Evolutionary conservation across 148 eudicot species (phyloP).

Genomic region (Simmondsia chinensis): DNA sequence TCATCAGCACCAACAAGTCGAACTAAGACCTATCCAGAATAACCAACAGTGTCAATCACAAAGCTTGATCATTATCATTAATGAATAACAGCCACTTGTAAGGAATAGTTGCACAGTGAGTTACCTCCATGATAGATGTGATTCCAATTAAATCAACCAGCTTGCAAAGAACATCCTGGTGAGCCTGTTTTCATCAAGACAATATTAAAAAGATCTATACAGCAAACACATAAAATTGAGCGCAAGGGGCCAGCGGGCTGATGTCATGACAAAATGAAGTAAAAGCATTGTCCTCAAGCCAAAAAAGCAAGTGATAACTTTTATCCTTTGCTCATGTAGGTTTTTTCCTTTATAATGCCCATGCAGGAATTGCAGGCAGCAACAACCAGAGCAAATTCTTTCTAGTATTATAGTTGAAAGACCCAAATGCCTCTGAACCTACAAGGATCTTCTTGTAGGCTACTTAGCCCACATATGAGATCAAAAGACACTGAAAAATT

Average conservation of each 20-base stretch:
- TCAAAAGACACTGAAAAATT: not conserved
- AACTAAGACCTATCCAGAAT: slow-evolving; percentile 64
- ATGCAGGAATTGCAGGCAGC: too few relatives aligned
- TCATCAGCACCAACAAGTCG: slow-evolving; percentile 98
- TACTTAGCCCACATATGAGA: not conserved
- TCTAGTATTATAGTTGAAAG: too few relatives aligned
- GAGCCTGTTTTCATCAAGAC: slow-evolving; percentile 44
- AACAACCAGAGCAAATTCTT: too few relatives aligned
- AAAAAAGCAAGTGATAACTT: too few relatives aligned
- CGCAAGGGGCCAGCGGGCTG: slow-evolving; percentile 1
- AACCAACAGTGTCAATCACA: not conserved
- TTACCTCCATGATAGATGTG: slow-evolving; percentile 97
- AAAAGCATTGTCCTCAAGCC: too few relatives aligned
- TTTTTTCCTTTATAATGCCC: too few relatives aligned
- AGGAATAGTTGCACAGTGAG: not conserved
- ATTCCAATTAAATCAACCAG: slow-evolving; percentile 95
- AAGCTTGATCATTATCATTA: not conserved
- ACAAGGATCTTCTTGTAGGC: too few relatives aligned
- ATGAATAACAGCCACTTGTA: not conserved
- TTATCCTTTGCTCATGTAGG: too few relatives aligned
- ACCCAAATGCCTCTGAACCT: too few relatives aligned
- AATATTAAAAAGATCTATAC: not conserved
- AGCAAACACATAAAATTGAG: not conserved
- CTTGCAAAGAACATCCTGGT: slow-evolving; percentile 72
- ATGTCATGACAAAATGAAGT: too few relatives aligned